Conservation (phyloP, 1,284 basidiomycete species). For the Ceratobasidium sp. region DNA sequence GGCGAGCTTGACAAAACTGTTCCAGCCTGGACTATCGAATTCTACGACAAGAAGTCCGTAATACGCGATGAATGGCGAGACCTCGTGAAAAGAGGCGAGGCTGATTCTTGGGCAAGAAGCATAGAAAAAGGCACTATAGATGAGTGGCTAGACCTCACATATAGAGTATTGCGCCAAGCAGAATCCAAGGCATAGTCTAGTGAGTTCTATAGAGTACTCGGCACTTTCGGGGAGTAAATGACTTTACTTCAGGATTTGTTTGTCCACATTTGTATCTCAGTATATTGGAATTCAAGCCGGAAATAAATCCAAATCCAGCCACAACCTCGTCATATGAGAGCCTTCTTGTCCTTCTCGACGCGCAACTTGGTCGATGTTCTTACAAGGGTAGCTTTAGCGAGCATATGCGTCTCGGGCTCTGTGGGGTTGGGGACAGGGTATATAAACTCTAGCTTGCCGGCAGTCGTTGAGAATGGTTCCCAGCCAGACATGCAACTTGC, state of each 20-base stretch:
- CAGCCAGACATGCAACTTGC: constrained; percentile 20
- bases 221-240: too few species aligned
- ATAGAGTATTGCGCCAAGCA: constrained; percentile 24
- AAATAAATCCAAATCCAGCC: constrained; percentile 18
- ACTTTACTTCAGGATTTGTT: not conserved
- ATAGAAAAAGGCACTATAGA: constrained; percentile 31
- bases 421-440: not conserved
- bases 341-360: constrained; percentile 15
- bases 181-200: constrained; percentile 6
- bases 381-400: not conserved
- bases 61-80: constrained; percentile 43
- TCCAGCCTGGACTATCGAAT: constrained; percentile 35
- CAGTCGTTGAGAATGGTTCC: not conserved
- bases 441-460: constrained; percentile 5
- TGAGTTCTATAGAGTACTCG: not conserved
- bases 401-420: constrained; percentile 4
- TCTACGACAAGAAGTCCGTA: constrained; percentile 41
- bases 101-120: constrained; percentile 35
- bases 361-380: constrained; percentile 5
- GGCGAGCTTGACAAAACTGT: constrained; percentile 20
- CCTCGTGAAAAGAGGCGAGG: constrained; percentile 30
- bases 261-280: not conserved
- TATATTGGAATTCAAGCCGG: constrained; percentile 23
- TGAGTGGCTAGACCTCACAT: constrained; percentile 39
- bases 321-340: constrained; percentile 29